Base-by-base conservation (phyloP, 176 grass and related monocot species). In the Alloteropsis semialata region DNA sequence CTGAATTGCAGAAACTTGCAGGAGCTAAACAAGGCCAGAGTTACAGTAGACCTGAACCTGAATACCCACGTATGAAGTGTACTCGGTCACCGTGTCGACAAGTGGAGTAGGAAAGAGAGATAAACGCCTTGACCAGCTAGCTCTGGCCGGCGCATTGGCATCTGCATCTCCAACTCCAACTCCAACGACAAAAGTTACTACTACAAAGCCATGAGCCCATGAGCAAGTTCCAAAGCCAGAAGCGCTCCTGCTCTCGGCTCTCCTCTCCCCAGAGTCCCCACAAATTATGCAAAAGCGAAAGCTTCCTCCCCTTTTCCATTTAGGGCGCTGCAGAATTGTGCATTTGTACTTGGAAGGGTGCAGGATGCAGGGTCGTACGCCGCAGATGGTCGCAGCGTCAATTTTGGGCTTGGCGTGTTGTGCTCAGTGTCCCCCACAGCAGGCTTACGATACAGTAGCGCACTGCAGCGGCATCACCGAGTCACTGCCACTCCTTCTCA, bases 281-380 rank as follows among this genome's bases (percentile, higher is more conserved):
- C 49, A 86, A 80, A 85, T 81, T 79, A 91, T 80, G 78, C 82
- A 79, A 88, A 91, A 84, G 88, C 16, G 57, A 84, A 88, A 67
- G 93, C 84, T 32, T 74, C 64, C 43, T 69, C 44, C 30, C 53
- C 21, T 54, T 83, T 86, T 57, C 51, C 88, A 70, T 78, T 81
- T 81, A 69, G 69, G 78, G 80, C 25, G 32, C 70, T 67, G 76
- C 28, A 66, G 55, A 93, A 80, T 79, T 83, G 91, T 87, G 79
- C 94, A 93, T 67, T 70, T 85, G 91, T 93, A 91, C 94, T 91
- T 79, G 64, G 81, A 56, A 69, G 74, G 82, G 54, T 38, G 82
- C 53, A 71, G 53, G 85, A 65, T 30, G 53, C 71, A 71, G 61
- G 53, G 12, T 36, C 42, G 50, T 69, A 84, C 62, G 21, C 18